These are phyloP conservation scores for Pharnaceum exiguum DNA, from an alignment of 148 eudicot genomes.

Conservation along the genomic window DNA sequence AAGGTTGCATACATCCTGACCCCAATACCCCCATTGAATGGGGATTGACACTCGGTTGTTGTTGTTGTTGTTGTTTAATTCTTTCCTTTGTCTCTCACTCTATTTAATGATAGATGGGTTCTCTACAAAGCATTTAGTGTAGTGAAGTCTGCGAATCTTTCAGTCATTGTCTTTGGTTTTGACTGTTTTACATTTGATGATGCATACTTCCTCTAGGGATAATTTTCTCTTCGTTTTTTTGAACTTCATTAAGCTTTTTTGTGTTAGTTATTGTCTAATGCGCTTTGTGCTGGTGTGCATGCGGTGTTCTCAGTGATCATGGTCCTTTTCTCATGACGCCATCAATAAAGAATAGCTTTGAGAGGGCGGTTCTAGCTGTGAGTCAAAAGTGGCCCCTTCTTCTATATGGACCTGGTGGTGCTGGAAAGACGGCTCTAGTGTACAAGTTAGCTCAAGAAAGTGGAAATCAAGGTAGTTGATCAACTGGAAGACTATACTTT, in stretches of 20 bases:
- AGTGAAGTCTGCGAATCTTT: too few species aligned
- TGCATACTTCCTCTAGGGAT: not conserved
- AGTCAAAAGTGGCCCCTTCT: slow-evolving; percentile 96
- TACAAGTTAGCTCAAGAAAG: slow-evolving; percentile 51
- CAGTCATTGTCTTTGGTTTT: too few species aligned
- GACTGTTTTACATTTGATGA: too few species aligned
- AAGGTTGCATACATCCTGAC: too few species aligned
- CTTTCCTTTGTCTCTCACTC: too few species aligned
- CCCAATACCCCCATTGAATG: too few species aligned
- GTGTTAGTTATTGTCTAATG: slow-evolving; percentile 2
- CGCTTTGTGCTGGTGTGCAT: slow-evolving; percentile 8
- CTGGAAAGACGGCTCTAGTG: slow-evolving; percentile 84
- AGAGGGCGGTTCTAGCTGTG: slow-evolving; percentile 80
- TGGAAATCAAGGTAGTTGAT: slow-evolving; percentile 77
- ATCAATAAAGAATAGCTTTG: slow-evolving; percentile 58
- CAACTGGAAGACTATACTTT: too few species aligned
- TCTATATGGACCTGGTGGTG: slow-evolving; percentile 86
- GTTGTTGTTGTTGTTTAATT: too few species aligned
- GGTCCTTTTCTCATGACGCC: slow-evolving; percentile 67
- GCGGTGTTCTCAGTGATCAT: slow-evolving; percentile 9
- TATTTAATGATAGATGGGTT: too few species aligned
- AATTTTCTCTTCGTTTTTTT: not conserved
- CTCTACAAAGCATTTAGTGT: too few species aligned
- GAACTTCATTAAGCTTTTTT: not conserved
- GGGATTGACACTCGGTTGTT: too few species aligned